Conservation (phyloP, 495 filamentous ascomycete genomes). For the Sabuloglossum arenarium region DNA sequence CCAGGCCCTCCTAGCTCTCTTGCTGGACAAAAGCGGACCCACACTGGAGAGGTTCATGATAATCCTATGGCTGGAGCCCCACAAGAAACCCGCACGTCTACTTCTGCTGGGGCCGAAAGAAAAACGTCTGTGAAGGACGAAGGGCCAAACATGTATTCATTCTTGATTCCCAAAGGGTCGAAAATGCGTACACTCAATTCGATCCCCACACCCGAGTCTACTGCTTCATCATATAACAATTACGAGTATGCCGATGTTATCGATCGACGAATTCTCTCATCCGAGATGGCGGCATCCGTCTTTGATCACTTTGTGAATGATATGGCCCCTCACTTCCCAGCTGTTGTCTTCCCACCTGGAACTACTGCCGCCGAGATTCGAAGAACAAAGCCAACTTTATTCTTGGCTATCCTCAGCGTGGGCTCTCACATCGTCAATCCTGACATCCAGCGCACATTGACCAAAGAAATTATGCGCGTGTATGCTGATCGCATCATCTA, state of each 20-base stretch:
- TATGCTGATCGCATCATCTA: conserved; percentile 57
- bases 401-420: conserved; percentile 55
- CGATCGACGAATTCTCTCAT: conserved; percentile 44
- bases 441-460: conserved; percentile 34
- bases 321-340: conserved; percentile 53
- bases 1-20: not conserved
- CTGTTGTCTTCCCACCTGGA: conserved; percentile 49
- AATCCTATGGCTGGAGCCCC: not conserved
- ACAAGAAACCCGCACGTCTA: not conserved
- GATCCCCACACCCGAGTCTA: conserved; percentile 1
- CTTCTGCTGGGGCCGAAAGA: not conserved
- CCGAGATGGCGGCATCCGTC: conserved; percentile 36
- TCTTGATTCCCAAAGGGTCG: conserved; percentile 6
- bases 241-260: conserved; percentile 41
- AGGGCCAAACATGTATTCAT: conserved; percentile 4
- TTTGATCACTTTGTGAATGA: conserved; percentile 48
- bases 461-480: conserved; percentile 46
- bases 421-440: conserved; percentile 33
- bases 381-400: conserved; percentile 52
- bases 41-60: not conserved
- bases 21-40: not conserved
- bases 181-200: not conserved
- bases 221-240: not conserved
- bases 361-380: conserved; percentile 48
- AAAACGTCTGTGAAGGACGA: not conserved